Percentiles rank a stretch among this genome's conserved stretches.
Conservation (phyloP, 495 filamentous ascomycete species). For the Podospora pseudopauciseta region DNA sequence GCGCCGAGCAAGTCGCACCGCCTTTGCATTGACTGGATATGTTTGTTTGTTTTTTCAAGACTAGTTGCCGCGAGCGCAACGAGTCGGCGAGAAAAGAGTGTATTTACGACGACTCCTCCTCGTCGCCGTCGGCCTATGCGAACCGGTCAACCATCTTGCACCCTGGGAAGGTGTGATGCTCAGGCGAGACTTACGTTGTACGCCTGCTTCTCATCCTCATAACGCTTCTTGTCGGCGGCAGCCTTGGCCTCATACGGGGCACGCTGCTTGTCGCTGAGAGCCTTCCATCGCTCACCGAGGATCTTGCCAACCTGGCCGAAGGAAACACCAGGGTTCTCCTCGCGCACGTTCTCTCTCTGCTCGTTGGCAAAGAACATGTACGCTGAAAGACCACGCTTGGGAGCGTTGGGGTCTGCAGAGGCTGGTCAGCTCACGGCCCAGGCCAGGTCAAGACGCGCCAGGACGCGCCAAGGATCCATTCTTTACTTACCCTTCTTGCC, state of each 20-base stretch:
- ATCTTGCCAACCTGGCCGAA: slow-evolving; percentile 98
- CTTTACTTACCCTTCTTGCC: slow-evolving; percentile 48
- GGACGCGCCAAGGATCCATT: neutral
- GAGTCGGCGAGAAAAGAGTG: slow-evolving; percentile 31
- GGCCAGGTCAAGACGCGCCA: slow-evolving; percentile 6
- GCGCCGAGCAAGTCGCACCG: slow-evolving; percentile 20
- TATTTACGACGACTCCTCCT: slow-evolving; percentile 40
- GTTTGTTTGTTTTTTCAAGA: slow-evolving; percentile 26
- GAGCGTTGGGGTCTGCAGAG: slow-evolving; percentile 84
- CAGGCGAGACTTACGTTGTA: slow-evolving; percentile 66
- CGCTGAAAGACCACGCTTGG: slow-evolving; percentile 97
- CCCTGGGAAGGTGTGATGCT: neutral
- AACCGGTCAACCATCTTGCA: slow-evolving; percentile 16
- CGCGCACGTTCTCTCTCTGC: slow-evolving; percentile 93
- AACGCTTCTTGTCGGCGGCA: slow-evolving; percentile 94
- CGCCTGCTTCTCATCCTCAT: slow-evolving; percentile 91
- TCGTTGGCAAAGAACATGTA: slow-evolving; percentile 99
- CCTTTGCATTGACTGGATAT: slow-evolving; percentile 22
- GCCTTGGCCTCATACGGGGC: slow-evolving; percentile 94
- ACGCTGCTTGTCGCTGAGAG: slow-evolving; percentile 80
- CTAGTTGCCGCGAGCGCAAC: slow-evolving; percentile 31
- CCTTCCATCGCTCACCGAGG: slow-evolving; percentile 98
- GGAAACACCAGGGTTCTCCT: slow-evolving; percentile 96
- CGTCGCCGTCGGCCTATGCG: slow-evolving; percentile 48
- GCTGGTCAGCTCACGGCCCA: slow-evolving; percentile 3